Base-by-base conservation (phyloP, 2,329 filamentous ascomycete genomes). In the Fusarium multiceps region DNA sequence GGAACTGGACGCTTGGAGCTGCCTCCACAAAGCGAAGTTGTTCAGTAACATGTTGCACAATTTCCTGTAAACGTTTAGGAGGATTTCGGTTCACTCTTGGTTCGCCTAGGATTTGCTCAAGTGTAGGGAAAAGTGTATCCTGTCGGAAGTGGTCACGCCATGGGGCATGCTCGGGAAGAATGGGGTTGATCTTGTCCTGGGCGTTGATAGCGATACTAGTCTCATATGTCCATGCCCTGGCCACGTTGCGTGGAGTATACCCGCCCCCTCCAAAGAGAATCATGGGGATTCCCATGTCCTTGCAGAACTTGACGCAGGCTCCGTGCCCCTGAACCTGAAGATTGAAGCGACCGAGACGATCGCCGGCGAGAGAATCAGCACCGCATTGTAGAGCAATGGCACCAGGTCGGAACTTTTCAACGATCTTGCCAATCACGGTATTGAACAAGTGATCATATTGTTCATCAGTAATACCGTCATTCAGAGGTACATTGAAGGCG, bases 301-400 rank as follows among this genome's bases (percentile, higher is more conserved):
- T 98, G 80, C 94, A 93, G 75, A 92, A 98, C 51, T 91, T 89
- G 62, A 98, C 93, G 79, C 96, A 99, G 69, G 91, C 91, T 55
- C 94, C 95, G 81, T 99, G 96, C 16, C 94, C 95, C 78, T 93
- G 91, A 64, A 99, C 96, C 79, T 97, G 97, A 64, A 99, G 89
- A 78, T 98, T 99, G 86, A 99, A 99, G 69, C 94, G 92, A 50
- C 96, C 96, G 0, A 99, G 88, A 23, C 96, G 88, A 81, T 99
- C 96, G 68, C 96, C 95, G 41, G 94, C 95, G 1, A 99, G 87
- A 42, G 93, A 97, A 83, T 99, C 96, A 46, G 95, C 96, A 62
- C 96, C 96, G 77, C 96, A 98, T 80, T 99, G 96, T 3, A 99
- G 86, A 9, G 97, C 95, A 75, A 99, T 97, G 46, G 93, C 95